A percentile compares a stretch with the other conserved stretches of the same genome.
These are phyloP conservation scores for Gastrodia elata DNA, from an alignment of 106 monocot species.

Conservation along the genomic window DNA sequence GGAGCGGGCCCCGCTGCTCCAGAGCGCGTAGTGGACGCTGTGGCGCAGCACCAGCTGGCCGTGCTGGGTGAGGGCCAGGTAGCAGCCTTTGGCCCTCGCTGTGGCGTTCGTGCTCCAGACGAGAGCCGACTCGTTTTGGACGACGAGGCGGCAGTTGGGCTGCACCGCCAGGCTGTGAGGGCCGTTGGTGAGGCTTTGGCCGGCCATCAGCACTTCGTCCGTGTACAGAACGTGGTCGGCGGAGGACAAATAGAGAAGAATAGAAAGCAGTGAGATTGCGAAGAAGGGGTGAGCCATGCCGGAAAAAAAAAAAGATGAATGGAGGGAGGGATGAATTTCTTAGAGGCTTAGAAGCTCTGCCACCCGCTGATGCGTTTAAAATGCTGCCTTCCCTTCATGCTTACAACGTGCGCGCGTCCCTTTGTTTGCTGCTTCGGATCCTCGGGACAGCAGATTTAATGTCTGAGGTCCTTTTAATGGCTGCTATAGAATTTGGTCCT, in stretches of 20 bases:
- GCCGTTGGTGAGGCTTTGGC: conserved; percentile 31
- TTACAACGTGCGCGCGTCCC: too few species aligned
- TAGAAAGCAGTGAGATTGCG: conserved; percentile 3
- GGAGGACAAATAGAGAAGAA: not conserved
- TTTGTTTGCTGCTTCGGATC: too few species aligned
- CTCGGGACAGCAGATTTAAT: too few species aligned
- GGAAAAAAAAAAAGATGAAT: too few species aligned
- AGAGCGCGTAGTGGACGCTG: conserved; percentile 20
- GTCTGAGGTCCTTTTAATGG: too few species aligned
- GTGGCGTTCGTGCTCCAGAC: conserved; percentile 22
- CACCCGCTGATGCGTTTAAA: too few species aligned
- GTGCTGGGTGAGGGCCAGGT: conserved; percentile 17
- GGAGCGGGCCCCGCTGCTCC: conserved; percentile 12
- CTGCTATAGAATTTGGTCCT: too few species aligned
- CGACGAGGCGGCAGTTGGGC: conserved; percentile 25
- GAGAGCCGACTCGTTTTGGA: not conserved
- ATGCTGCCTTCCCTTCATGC: too few species aligned
- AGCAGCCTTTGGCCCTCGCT: conserved; percentile 4
- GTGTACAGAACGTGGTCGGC: conserved; percentile 29
- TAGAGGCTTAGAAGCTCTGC: too few species aligned
- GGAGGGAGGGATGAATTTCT: too few species aligned
- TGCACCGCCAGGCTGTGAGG: conserved; percentile 17
- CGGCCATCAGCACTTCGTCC: conserved; percentile 24
- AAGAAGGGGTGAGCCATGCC: conserved; percentile 3
- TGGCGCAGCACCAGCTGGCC: conserved; percentile 26